Percentiles rank a stretch among this genome's conserved stretches.
These are phyloP conservation scores for Coemansia sp. DNA, from an alignment of 192 early-diverging fungal species.

Conservation along the genomic window DNA sequence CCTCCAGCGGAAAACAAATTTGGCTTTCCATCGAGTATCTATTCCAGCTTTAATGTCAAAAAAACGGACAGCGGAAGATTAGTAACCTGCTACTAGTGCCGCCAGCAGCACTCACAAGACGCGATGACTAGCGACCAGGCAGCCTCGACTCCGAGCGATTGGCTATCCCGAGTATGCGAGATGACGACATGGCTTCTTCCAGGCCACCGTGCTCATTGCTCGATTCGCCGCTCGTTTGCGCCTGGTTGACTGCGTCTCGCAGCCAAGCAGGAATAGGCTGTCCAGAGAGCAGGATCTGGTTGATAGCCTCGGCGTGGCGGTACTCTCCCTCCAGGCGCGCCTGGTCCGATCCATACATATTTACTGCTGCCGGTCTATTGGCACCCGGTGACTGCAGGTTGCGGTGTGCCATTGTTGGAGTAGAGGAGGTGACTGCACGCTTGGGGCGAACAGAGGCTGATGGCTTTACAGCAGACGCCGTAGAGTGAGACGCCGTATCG, in stretches of 20 bases:
- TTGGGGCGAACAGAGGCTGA: slow-evolving; percentile 7
- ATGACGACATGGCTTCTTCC: neutral
- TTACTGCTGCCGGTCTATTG: neutral
- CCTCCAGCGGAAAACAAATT: neutral
- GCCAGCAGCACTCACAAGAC: neutral
- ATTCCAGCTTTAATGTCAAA: neutral
- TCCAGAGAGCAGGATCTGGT: slow-evolving; percentile 47
- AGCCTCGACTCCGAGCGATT: neutral
- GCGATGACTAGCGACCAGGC: neutral
- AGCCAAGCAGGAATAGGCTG: slow-evolving; percentile 52
- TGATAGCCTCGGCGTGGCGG: slow-evolving; percentile 51
- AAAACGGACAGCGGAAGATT: neutral
- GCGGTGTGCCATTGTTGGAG: neutral
- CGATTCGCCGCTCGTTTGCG: neutral
- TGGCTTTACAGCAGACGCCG: slow-evolving; percentile 9
- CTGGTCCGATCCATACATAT: slow-evolving; percentile 43
- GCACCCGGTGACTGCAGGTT: neutral
- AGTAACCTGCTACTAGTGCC: neutral
- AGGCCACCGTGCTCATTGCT: neutral
- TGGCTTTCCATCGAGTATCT: neutral
- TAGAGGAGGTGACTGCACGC: slow-evolving; percentile 8
- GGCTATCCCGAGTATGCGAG: slow-evolving; percentile 2
- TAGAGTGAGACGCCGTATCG: slow-evolving; percentile 11
- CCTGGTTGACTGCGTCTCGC: slow-evolving; percentile 46
- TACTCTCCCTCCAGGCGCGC: slow-evolving; percentile 43